Evolutionary conservation across 2,329 filamentous ascomycete species (phyloP).

Genomic region (Venturia asperata): DNA sequence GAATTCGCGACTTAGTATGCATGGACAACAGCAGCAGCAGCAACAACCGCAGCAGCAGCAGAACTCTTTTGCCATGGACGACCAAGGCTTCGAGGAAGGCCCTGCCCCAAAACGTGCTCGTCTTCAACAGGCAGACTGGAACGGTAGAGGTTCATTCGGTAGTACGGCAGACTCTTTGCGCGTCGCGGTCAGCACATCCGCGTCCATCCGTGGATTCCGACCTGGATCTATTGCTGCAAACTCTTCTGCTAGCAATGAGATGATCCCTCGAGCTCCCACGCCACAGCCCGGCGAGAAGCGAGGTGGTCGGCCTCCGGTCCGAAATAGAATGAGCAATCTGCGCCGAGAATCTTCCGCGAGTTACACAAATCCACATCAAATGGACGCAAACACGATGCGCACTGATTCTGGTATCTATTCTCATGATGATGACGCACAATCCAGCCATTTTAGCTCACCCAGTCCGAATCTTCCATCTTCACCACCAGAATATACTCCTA

Average conservation of each 20-base stretch:
- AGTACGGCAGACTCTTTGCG: slow-evolving; percentile 70
- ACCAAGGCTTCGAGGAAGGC: slow-evolving; percentile 39
- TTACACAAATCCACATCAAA: slow-evolving; percentile 29
- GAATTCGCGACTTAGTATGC: slow-evolving; percentile 34
- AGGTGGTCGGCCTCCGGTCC: slow-evolving; percentile 29
- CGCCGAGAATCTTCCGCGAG: slow-evolving; percentile 55
- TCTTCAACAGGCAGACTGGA: slow-evolving; percentile 63
- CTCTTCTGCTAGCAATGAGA: slow-evolving; percentile 45
- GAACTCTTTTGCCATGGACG: slow-evolving; percentile 22
- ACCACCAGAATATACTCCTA: slow-evolving; percentile 62
- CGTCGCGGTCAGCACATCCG: slow-evolving; percentile 84
- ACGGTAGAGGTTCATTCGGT: slow-evolving; percentile 65
- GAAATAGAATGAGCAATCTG: slow-evolving; percentile 41
- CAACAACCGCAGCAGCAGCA: slow-evolving; percentile 23
- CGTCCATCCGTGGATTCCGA: slow-evolving; percentile 76
- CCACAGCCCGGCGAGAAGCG: slow-evolving; percentile 54
- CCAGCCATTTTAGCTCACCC: slow-evolving; percentile 24
- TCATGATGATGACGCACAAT: slow-evolving; percentile 43
- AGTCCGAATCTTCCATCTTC: slow-evolving; percentile 73
- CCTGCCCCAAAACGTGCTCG: slow-evolving; percentile 72
- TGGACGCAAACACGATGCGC: slow-evolving; percentile 24
- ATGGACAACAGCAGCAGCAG: slow-evolving; percentile 22
- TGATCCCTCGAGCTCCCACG: slow-evolving; percentile 66
- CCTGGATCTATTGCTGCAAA: slow-evolving; percentile 50
- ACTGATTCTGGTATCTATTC: slow-evolving; percentile 41